Conservation (phyloP, 139 green algal species). For the Diplosphaera chodatii region DNA sequence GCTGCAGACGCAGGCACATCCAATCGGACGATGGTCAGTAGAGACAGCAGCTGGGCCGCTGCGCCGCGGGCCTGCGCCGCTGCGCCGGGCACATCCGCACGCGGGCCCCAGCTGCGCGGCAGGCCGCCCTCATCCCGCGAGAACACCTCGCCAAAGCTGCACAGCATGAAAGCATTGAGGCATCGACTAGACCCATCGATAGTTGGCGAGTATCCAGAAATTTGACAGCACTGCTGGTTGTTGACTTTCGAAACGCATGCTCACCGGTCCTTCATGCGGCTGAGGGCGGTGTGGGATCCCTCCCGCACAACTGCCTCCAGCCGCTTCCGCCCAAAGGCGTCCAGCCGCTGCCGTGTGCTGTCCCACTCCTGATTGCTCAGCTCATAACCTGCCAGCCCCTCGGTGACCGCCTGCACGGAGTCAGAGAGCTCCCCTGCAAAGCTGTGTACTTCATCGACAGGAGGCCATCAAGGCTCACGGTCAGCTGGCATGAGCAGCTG, state of each 20-base stretch:
- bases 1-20: not conserved
- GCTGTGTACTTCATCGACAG: too few species aligned
- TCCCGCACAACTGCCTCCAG: conserved; percentile 51
- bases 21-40: conserved; percentile 44
- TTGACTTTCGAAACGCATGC: too few species aligned
- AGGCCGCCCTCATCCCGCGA: conserved; percentile 60
- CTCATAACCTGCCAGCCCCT: conserved; percentile 40
- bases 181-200: too few species aligned
- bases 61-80: conserved; percentile 49
- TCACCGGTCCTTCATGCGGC: conserved; percentile 72
- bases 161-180: too few species aligned
- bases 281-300: conserved; percentile 63
- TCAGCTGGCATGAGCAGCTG: too few species aligned
- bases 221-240: too few species aligned
- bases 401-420: conserved; percentile 13
- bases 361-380: conserved; percentile 26
- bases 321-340: not conserved
- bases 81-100: conserved; percentile 60
- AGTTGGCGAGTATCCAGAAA: too few species aligned
- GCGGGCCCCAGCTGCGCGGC: conserved; percentile 64
- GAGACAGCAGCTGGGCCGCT: conserved; percentile 58
- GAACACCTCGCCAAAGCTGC: conserved; percentile 71
- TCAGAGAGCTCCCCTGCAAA: too few species aligned
- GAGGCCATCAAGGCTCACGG: too few species aligned
- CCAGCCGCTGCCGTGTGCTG: conserved; percentile 21